Evolutionary conservation across 2,329 filamentous ascomycete species (phyloP).

Genomic region (Fusarium tupiense): DNA sequence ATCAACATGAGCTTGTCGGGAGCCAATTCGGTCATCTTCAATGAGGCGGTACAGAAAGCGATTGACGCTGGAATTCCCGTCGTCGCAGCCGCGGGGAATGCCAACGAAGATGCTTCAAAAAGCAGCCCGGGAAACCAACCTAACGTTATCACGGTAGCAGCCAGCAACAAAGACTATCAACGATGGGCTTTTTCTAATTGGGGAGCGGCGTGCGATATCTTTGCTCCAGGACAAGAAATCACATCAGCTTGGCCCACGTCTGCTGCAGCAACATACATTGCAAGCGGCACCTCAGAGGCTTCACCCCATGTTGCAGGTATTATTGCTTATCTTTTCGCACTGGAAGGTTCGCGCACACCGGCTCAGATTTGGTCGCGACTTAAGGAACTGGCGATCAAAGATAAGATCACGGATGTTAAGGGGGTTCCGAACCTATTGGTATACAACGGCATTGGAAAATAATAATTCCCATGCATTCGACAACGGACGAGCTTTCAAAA

Average conservation of each 20-base stretch:
- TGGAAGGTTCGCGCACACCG: constrained; percentile 25
- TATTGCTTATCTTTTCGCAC: constrained; percentile 28
- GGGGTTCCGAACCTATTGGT: constrained; percentile 24
- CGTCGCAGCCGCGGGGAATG: constrained; percentile 47
- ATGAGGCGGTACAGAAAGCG: constrained; percentile 28
- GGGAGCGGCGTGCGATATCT: constrained; percentile 37
- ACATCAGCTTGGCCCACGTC: constrained; percentile 42
- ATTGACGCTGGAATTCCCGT: constrained; percentile 47
- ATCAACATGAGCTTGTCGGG: constrained; percentile 55
- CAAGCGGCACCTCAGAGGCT: constrained; percentile 32
- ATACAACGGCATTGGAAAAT: constrained; percentile 30
- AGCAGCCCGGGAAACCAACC: constrained; percentile 31
- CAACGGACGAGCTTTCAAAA: too few species aligned
- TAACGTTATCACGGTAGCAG: constrained; percentile 40
- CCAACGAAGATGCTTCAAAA: background rate
- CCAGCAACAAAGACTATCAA: constrained; percentile 45
- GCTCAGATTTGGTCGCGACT: constrained; percentile 11
- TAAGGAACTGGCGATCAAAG: constrained; percentile 13
- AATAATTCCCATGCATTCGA: background rate
- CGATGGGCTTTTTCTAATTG: constrained; percentile 57
- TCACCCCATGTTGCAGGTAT: constrained; percentile 37
- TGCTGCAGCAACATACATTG: background rate
- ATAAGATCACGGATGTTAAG: constrained; percentile 10
- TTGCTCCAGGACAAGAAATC: constrained; percentile 10
- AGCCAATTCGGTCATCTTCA: background rate